Conservation (phyloP, 768 basidiomycete species). For the Exsudoporus frostii region DNA sequence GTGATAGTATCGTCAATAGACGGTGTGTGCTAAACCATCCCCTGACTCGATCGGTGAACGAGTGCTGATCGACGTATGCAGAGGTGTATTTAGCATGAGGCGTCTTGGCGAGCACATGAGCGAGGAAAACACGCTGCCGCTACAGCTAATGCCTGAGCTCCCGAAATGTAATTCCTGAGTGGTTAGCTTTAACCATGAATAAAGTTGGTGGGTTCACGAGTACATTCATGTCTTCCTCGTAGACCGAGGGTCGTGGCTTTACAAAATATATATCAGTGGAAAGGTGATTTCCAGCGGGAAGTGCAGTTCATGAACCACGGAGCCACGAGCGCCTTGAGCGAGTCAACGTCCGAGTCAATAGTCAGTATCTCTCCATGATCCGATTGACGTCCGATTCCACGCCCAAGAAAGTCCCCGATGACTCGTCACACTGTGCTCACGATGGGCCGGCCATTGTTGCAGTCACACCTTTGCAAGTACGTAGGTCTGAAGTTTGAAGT, state of each 20-base stretch:
- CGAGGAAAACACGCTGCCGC: background rate
- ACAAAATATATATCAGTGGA: background rate
- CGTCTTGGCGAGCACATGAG: background rate
- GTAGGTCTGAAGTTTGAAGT: no score
- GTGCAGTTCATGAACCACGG: no score
- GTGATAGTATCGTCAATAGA: conserved; percentile 48
- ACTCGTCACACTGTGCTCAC: no score
- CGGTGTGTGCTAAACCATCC: conserved; percentile 31
- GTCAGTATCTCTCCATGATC: no score
- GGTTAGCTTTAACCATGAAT: background rate
- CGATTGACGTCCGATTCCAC: no score
- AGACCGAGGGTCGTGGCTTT: background rate
- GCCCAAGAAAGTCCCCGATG: no score
- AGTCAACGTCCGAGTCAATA: no score
- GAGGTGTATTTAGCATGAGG: background rate
- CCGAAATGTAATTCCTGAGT: background rate
- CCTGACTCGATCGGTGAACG: background rate
- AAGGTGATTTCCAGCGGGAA: no score
- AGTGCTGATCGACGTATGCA: conserved; percentile 1
- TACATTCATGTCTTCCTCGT: background rate
- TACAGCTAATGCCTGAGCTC: background rate
- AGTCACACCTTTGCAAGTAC: no score
- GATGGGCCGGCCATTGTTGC: no score
- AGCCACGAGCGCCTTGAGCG: no score
- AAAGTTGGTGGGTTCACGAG: background rate